Base-by-base conservation (phyloP, 2,329 filamentous ascomycete species). In the Arthrobotrys sinensis region DNA sequence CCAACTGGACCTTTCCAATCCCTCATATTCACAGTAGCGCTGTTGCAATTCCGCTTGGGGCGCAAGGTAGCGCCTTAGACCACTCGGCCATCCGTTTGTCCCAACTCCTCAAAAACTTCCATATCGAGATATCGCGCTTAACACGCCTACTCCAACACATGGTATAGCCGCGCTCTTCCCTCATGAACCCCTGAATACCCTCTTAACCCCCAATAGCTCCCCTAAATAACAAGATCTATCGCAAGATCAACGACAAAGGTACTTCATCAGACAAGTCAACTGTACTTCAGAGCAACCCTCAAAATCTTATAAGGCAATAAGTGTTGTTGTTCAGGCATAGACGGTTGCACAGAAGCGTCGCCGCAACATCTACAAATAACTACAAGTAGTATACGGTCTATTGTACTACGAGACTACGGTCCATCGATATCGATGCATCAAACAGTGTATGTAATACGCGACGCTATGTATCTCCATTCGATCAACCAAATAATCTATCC, bases 1-100 rank as follows among this genome's bases (percentile, higher is more conserved):
- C 11, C 36, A n/a, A 16, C 5, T 4, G 5, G 3, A 3, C 34
- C 2, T 40, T 21, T 64, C 40, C 5, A 64, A 19, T 1, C 11
- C 28, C n/a, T 10, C 14, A 36, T 46, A 43, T 19, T 21, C 8
- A 24, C 1, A 11, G 28, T 28, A 10, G 32, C 28, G 16, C 34
- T 1, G 45, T 8, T 45, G 28, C 12, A n/a, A 40, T 50, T 50
- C 19, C 43, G 34, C 14, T 68, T 55, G 19, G 48, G 48, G 64
- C 36, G 64, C 21, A 8, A 38, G 1, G 38, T 69, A 14, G 50
- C 66, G 66, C 53, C 66, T 62, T 62, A 19, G 36, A 69, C 66
- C 66, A 69, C 52, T 69, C 66, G 53, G 66, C 66, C 66, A 69
- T 69, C 50, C 32, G 24, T 14, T n/a, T 4, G 10, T 11, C 24